phyloP scores from a whole-genome alignment of 257 asterid genomes.

The Solanum tacnaense region DNA sequence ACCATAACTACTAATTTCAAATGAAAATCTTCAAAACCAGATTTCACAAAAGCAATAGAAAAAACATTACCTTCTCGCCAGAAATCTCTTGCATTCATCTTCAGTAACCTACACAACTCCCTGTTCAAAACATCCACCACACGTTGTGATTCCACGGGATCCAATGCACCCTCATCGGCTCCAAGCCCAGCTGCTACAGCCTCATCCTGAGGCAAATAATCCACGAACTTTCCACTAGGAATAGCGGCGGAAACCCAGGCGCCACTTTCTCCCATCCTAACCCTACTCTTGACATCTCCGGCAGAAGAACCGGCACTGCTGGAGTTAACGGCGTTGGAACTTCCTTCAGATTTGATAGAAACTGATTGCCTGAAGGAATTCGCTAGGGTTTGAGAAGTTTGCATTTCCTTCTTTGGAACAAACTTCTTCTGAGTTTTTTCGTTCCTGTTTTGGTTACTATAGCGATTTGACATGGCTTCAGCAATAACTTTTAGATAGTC shows the following conservation, averaged over 20 bases:
- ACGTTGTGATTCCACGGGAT: conserved; percentile 79
- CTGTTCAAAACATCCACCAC: conserved; percentile 82
- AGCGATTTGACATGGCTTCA: conserved; percentile 51
- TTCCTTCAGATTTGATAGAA: conserved; percentile 42
- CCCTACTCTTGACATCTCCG: conserved; percentile 21
- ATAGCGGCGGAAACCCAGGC: conserved; percentile 30
- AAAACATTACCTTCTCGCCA: conserved; percentile 69
- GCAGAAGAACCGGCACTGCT: conserved; percentile 14
- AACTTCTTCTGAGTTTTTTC: conserved; percentile 42
- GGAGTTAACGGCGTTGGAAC: neutral
- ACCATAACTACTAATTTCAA: neutral
- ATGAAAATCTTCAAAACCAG: neutral
- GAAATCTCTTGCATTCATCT: conserved; percentile 64
- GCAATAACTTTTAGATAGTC: neutral
- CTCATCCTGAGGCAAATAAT: conserved; percentile 94
- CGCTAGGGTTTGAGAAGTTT: conserved; percentile 16
- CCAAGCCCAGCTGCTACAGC: conserved; percentile 89
- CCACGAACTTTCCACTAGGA: conserved; percentile 45
- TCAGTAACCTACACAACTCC: conserved; percentile 70
- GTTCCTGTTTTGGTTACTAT: conserved; percentile 13
- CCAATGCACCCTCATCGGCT: conserved; percentile 76
- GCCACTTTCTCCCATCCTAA: conserved; percentile 34
- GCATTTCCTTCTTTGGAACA: conserved; percentile 30
- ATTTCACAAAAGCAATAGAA: neutral
- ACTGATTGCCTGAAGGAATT: conserved; percentile 13